Base-by-base conservation (phyloP, 805 yeast genomes). In the Komagataella mondaviorum region DNA sequence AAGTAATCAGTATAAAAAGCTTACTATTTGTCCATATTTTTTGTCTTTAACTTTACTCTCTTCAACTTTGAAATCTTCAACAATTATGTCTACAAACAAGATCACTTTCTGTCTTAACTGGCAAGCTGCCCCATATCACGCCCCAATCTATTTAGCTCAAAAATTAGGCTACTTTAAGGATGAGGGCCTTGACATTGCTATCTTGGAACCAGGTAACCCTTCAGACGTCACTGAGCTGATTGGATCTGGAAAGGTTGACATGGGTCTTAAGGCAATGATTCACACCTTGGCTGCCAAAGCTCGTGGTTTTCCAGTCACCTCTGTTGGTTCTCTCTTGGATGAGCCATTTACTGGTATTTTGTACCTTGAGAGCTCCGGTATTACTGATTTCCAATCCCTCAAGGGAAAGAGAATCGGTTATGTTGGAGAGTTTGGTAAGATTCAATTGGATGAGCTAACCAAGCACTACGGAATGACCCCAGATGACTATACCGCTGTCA, bases 231-330 rank as follows among this genome's bases (percentile, higher is more conserved):
- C 81, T 23, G 80, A 77, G 53, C 64, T 77, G 54, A 72, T 77
- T 60, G 81, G 81, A 6, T 69, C 77, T 1, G 81, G 81, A 30
- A 77, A 77, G 55, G 68, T 75, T 49, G 81, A 77, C 63, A 74
- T 77, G 78, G 81, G 81, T 12, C 66, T 77, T 55, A 77, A 77
- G 60, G 81, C 81, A 47, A 77, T 77, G 81, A 76, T 77, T 56
- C 81, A 77, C 57, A 77, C 81, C 4, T 63, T 77, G 53, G 81
- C 81, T 51, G 81, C 80, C 22, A 76, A 76, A 59, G 81, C 81
- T 10, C 70, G 81, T 54, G 80, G 80, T 7, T 77, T 66, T 59
- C 78, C 78, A 24, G 80, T 77, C 20, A 77, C 80, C 18, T 74
- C 81, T 14, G 71, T 77, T 49, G 81, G 76, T 2, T 75, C 80